Percentiles rank a stretch among this genome's conserved stretches.
These are phyloP conservation scores for Suhomyces vadensis DNA, from an alignment of 805 yeast species.

Conservation along the genomic window DNA sequence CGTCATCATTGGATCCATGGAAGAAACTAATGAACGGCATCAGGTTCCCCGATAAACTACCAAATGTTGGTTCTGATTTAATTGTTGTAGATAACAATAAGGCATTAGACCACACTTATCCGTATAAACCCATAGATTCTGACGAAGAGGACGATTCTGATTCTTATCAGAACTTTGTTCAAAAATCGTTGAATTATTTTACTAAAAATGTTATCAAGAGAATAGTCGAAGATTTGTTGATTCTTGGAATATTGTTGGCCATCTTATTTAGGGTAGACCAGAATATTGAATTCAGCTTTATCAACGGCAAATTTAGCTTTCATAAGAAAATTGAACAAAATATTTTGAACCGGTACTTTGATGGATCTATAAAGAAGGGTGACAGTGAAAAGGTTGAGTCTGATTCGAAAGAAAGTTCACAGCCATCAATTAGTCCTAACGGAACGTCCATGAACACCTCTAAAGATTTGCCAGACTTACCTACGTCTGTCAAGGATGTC, in stretches of 20 bases:
- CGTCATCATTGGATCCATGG: not conserved
- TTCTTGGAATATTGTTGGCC: conserved; percentile 28
- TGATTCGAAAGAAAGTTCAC: too few relatives aligned
- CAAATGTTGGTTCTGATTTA: conserved; percentile 10
- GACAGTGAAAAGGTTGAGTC: too few relatives aligned
- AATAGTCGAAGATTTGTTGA: conserved; percentile 51
- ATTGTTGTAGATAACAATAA: conserved; percentile 6
- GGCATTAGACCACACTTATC: not conserved
- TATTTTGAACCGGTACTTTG: not conserved
- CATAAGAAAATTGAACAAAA: not conserved
- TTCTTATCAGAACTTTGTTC: not conserved
- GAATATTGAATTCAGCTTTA: not conserved
- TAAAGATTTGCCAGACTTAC: conserved; percentile 5
- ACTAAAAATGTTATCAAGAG: conserved; percentile 20
- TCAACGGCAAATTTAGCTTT: not conserved
- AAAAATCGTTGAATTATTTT: conserved; percentile 1
- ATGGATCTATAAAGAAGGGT: not conserved
- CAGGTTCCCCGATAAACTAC: conserved; percentile 24
- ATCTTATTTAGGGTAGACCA: not conserved
- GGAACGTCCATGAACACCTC: not conserved
- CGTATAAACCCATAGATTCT: not conserved
- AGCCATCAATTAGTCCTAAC: too few relatives aligned
- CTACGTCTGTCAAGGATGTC: not conserved
- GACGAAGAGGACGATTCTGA: not conserved
- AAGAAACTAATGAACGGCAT: conserved; percentile 39